Conservation (phyloP, 2,329 filamentous ascomycete genomes). For the Fusarium palustre region DNA sequence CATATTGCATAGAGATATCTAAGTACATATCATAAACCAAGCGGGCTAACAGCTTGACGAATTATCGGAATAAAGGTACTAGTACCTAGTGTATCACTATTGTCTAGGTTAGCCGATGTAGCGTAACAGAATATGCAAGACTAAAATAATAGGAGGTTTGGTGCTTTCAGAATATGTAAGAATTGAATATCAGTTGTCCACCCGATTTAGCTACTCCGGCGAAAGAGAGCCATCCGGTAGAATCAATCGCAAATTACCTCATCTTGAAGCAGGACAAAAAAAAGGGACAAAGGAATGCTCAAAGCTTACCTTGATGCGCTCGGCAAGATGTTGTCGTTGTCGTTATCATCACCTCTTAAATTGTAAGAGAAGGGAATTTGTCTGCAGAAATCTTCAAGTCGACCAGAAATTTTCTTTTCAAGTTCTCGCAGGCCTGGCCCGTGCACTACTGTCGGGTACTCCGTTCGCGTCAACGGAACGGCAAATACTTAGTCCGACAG, state of each 20-base stretch:
- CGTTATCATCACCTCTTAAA: conserved; percentile 39
- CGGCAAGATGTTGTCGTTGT: not conserved
- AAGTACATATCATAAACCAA: no score
- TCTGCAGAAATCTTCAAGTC: not conserved
- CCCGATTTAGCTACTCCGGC: conserved; percentile 88
- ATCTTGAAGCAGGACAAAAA: conserved; percentile 76
- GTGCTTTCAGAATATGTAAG: conserved; percentile 96
- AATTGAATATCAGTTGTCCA: conserved; percentile 86
- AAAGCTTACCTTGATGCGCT: conserved; percentile 48
- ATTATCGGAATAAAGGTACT: not conserved
- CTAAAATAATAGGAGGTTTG: conserved; percentile 13
- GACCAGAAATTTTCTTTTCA: conserved; percentile 46
- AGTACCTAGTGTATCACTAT: conserved; percentile 31
- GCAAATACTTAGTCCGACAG: conserved; percentile 49
- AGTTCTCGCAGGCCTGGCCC: conserved; percentile 41
- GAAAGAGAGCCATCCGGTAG: conserved; percentile 82
- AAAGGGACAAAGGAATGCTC: conserved; percentile 7
- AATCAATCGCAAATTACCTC: conserved; percentile 99
- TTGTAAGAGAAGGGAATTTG: conserved; percentile 9
- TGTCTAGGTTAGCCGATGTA: conserved; percentile 44
- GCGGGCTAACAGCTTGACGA: no score
- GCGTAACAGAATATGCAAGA: conserved; percentile 41
- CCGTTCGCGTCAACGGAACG: conserved; percentile 22
- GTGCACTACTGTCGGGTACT: conserved; percentile 23
- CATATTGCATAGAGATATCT: not conserved